Base-by-base conservation (phyloP, 306 rosid species). In the Acacia crassicarpa region DNA sequence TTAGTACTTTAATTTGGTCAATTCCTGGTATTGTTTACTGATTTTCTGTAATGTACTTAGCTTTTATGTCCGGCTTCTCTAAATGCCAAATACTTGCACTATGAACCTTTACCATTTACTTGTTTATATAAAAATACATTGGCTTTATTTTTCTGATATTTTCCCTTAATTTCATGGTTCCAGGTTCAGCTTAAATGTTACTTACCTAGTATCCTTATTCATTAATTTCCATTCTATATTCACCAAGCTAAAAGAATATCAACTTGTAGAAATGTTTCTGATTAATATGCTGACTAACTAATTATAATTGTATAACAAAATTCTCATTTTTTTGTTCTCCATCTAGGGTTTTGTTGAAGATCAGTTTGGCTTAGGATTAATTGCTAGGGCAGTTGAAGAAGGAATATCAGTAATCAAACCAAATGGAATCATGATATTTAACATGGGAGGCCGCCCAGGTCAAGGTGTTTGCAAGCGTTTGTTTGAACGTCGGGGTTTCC, bases 391-490 rank as follows among this genome's bases (percentile, higher is more conserved):
- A 62, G 98, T 95, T 74, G 99, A 95, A 87, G 99, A 95, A 86
- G 99, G 99, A 49, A 95, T 95, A 82, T 23, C 89, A 72, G 98
- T 95, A 46, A 95, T 95, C 81, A 93, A 91, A 82, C 94, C 99
- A 53, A 83, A 74, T 75, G 99, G 99, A 86, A 92, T 93, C 82
- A 92, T 95, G 98, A 92, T 93, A 83, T 95, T 93, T 84, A 95
- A 95, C 79, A 95, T 95, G 92, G 99, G 99, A 76, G 98, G 99
- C 12, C 99, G 99, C 81, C 99, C 99, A 41, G 99, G 99, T 73
- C 99, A 95, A 85, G 97, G 74, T 68, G 99, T 95, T 75, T 95
- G 97, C 84, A 91, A 86, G 75, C 94, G 88, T 77, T 86, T 95
- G 91, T 95, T 95, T 88, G 99, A 95, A 83, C 97, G 99, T 17